These are phyloP conservation scores for Penicillium sp. DNA, from an alignment of 2,329 filamentous ascomycete genomes.

Conservation along the genomic window DNA sequence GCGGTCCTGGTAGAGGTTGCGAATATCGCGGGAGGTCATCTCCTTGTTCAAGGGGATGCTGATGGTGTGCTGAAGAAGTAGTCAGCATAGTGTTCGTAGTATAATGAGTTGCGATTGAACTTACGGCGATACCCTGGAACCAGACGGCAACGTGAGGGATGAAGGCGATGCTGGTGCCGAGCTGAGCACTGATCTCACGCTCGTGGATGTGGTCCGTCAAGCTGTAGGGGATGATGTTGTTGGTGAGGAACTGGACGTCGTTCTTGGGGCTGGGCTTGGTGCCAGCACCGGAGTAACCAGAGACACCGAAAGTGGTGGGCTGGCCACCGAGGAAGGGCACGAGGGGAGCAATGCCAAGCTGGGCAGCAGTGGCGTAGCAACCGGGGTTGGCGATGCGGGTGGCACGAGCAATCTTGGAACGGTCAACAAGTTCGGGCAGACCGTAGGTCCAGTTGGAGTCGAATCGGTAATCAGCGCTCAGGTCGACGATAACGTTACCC, in stretches of 20 bases:
- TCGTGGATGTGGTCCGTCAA: constrained; percentile 95
- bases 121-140: constrained; percentile 88
- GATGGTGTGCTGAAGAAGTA: constrained; percentile 69
- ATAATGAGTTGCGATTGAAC: constrained; percentile 12
- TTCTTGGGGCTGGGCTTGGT: constrained; percentile 95
- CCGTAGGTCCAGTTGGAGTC: constrained; percentile 85
- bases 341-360: constrained; percentile 83
- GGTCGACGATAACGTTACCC: constrained; percentile 80
- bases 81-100: constrained; percentile 15
- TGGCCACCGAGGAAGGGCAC: constrained; percentile 75
- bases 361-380: constrained; percentile 91
- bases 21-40: constrained; percentile 89
- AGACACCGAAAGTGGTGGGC: constrained; percentile 86
- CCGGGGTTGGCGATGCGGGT: constrained; percentile 89
- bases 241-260: constrained; percentile 75
- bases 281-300: constrained; percentile 91
- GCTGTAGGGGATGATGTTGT: constrained; percentile 90
- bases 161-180: constrained; percentile 76
- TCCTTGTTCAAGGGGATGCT: constrained; percentile 81
- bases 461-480: constrained; percentile 97
- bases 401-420: constrained; percentile 73
- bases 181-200: constrained; percentile 78
- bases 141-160: constrained; percentile 93
- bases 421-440: constrained; percentile 79
- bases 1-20: constrained; percentile 91